Evolutionary conservation across 768 basidiomycete genomes (phyloP).

Genomic region (Epithele typhae): DNA sequence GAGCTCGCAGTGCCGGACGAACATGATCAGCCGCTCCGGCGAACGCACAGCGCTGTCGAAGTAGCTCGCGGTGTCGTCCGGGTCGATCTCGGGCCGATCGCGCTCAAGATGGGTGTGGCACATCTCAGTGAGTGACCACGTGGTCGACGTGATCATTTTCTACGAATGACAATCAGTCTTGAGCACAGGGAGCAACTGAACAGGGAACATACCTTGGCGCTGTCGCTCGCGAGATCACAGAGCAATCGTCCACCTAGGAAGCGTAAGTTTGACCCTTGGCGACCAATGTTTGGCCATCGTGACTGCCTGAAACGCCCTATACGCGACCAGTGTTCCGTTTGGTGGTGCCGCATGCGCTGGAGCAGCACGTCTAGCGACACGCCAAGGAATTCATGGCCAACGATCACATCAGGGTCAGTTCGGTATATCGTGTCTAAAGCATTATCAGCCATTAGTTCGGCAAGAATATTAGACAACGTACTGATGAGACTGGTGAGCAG

Average conservation of each 20-base stretch:
- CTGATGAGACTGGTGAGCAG: slow-evolving; percentile 80
- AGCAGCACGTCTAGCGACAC: slow-evolving; percentile 88
- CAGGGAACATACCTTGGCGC: slow-evolving; percentile 68
- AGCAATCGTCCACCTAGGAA: slow-evolving; percentile 83
- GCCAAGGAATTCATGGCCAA: slow-evolving; percentile 93
- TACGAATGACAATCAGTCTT: slow-evolving; percentile 24
- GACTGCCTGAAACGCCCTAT: slow-evolving; percentile 85
- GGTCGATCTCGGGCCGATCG: slow-evolving; percentile 90
- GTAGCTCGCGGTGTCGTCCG: slow-evolving; percentile 89
- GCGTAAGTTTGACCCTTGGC: slow-evolving; percentile 77
- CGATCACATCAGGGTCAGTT: slow-evolving; percentile 89
- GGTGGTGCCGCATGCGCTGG: slow-evolving; percentile 85
- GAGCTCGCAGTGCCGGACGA: slow-evolving; percentile 90
- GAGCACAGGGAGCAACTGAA: not conserved
- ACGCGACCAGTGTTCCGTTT: slow-evolving; percentile 91
- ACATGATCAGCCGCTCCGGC: slow-evolving; percentile 77
- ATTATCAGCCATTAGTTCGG: slow-evolving; percentile 5
- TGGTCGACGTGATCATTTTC: slow-evolving; percentile 97
- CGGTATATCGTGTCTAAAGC: slow-evolving; percentile 66
- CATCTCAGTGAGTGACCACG: slow-evolving; percentile 99
- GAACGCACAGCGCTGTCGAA: slow-evolving; percentile 79
- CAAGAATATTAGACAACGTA: slow-evolving; percentile 27
- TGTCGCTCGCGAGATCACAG: slow-evolving; percentile 92
- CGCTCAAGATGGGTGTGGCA: slow-evolving; percentile 83
- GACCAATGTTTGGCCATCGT: slow-evolving; percentile 78